Evolutionary conservation across 1,284 basidiomycete genomes (phyloP), one percentile per base, ranked within the genome.

Genomic region (Mycocalia duriaeana): DNA sequence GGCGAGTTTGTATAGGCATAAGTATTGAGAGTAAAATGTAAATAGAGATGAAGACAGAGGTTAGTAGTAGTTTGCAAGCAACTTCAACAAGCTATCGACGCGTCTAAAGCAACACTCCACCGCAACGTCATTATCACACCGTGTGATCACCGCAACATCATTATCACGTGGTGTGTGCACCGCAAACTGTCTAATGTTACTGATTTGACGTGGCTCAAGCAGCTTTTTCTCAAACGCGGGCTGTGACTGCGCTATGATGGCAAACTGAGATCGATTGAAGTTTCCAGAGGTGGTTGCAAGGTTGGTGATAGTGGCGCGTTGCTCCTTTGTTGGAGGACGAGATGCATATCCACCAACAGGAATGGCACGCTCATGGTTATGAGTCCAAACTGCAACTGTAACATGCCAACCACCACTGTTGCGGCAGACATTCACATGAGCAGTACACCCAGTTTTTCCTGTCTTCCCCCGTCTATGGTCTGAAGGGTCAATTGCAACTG

Each of bases 341-440:
- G 40, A 46, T 18, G 51, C 50, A 13, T 23, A 3, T 8, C 49
- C 56, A 11, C 55, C 56, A 2, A 39, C 22, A 11, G 57, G 55
- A 8, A 63, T 45, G 9, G 51, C 49, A 2, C 49, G 51, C 0
- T 47, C 39, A 49, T 61, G 59, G 40, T 62, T 62, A 48, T 63
- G 60, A 6, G 49, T 26, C 46, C 47, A 57, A 9, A 52, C 44
- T 4, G 37, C 40, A 26, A 53, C 36, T 2, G 52, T 53, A 5
- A 58, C 40, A 25, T 51, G 38, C 55, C 53, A 60, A 20, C 44
- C 37, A 11, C 37, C 44, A 1, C 41, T 31, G 20, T 24, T 19
- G 2, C 26, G 44, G 25, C 39, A 50, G 24, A 57, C 34, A 42
- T 62, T 62, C 20, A 59, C 57, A 45, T 56, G 55, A 2, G 61